phyloP scores from a whole-genome alignment of 306 rosid species.

The Pterocarpus macrocarpus region DNA sequence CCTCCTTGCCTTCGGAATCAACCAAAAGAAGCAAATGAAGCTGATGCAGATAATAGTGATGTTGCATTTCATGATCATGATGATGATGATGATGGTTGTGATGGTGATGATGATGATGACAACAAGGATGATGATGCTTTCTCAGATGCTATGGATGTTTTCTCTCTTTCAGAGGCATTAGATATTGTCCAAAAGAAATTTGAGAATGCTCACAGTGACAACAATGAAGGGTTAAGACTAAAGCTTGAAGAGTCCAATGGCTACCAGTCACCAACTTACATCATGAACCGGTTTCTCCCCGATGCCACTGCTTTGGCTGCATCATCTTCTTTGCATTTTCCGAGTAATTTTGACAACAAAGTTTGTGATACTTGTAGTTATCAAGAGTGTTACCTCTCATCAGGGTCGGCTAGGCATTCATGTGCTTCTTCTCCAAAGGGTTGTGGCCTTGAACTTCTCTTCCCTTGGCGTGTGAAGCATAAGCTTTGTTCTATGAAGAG shows the following conservation, averaged over 20 bases:
- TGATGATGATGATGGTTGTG: conserved; percentile 7
- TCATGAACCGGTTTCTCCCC: conserved; percentile 86
- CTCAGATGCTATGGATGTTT: conserved; percentile 70
- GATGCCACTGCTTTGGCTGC: conserved; percentile 86
- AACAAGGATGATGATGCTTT: conserved; percentile 36
- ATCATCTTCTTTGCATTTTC: conserved; percentile 57
- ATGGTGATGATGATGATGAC: conserved; percentile 49
- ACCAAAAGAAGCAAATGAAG: conserved; percentile 25
- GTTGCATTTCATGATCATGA: conserved; percentile 30
- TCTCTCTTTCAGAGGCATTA: conserved; percentile 84
- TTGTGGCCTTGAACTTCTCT: conserved; percentile 68
- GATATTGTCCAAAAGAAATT: conserved; percentile 73
- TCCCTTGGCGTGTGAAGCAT: conserved; percentile 80
- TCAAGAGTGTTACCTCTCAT: conserved; percentile 44
- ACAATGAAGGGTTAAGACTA: conserved; percentile 48
- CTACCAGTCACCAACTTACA: conserved; percentile 66
- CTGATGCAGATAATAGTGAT: conserved; percentile 34
- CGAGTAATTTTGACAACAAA: conserved; percentile 35
- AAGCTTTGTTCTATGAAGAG: conserved; percentile 72
- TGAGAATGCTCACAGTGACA: conserved; percentile 45
- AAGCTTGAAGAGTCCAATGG: conserved; percentile 67
- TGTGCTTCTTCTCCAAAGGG: conserved; percentile 65
- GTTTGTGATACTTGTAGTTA: conserved; percentile 42
- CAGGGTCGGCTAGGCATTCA: conserved; percentile 42
- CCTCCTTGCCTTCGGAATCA: conserved; percentile 55